Base-by-base conservation (phyloP, 2,329 filamentous ascomycete species). In the Nigrograna mackinnonii region DNA sequence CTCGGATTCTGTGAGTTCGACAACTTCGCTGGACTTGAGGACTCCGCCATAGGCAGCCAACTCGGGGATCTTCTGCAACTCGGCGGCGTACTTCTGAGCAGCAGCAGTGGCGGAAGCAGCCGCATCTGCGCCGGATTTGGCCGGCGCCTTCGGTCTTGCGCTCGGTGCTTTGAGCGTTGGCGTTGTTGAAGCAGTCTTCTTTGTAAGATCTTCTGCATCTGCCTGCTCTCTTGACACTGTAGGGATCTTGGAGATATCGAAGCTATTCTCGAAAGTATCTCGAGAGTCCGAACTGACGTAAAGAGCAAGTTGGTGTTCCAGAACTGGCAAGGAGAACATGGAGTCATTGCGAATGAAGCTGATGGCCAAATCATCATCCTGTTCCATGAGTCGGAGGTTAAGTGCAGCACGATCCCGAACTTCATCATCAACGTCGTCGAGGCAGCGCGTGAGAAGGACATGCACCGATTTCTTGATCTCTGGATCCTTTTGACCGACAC, bases 371-470 rank as follows among this genome's bases (percentile, higher is more conserved):
- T 95, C 88, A 57, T 95, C 89, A 56, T 95, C 90, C 54, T 96
- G 89, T 47, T 85, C 81, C 89, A 99, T 97, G 49, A 99, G 76
- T 62, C 91, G 82, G 45, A 99, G 77, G 68, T 96, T 97, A 35
- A 99, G 76, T 4, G 92, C 91, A 48, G 94, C 94, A 66, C 94
- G 90, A 66, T 99, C 94, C 57, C 94, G 85, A 44, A 99, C 94
- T 73, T 99, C 94, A 62, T 99, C 94, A 70, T 99, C 94, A 4
- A 91, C 91, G 66, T 99, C 94, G 68, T 99, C 94, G 58, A 99
- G 74, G 69, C 94, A 99, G 66, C 94, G 83, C 19, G 88, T 95
- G 24, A 99, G 85, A 35, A 99, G 80, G 37, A 99, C 94, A 52
- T 87, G 83, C 39, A 99, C 92, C 67, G 91, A 96, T 58, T 89